A percentile compares a stretch with the other conserved stretches of the same genome.
phyloP scores from a whole-genome alignment of 75 land plant genomes.

The Adiantum capillusveneris region DNA sequence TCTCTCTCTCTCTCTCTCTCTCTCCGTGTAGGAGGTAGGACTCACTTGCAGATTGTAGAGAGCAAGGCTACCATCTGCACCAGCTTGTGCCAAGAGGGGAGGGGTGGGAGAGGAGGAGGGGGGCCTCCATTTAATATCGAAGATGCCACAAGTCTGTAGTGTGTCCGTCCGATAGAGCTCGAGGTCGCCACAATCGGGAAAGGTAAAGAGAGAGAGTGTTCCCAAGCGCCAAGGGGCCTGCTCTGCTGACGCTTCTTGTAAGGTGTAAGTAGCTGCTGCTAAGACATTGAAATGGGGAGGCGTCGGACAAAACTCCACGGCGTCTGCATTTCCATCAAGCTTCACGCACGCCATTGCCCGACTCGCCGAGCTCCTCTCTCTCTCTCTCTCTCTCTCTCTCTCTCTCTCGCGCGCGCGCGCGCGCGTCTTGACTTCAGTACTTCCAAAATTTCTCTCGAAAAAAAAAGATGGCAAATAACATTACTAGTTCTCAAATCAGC shows the following conservation, averaged over 20 bases:
- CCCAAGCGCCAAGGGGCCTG: slow-evolving; percentile 25
- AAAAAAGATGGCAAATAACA: too few relatives aligned
- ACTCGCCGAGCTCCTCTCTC: too few relatives aligned
- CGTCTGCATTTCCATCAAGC: slow-evolving; percentile 91
- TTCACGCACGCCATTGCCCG: slow-evolving; percentile 7
- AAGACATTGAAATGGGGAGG: slow-evolving; percentile 40
- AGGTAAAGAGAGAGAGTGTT: slow-evolving; percentile 21
- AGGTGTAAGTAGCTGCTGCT: slow-evolving; percentile 84
- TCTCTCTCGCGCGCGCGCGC: too few relatives aligned
- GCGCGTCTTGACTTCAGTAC: too few relatives aligned
- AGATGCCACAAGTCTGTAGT: slow-evolving; percentile 63
- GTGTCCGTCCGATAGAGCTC: slow-evolving; percentile 30
- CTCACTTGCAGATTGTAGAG: slow-evolving; percentile 18
- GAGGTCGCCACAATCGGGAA: slow-evolving; percentile 5
- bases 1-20: slow-evolving; percentile 1
- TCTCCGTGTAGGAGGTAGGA: too few relatives aligned
- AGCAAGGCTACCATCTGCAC: slow-evolving; percentile 58
- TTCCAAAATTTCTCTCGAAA: too few relatives aligned
- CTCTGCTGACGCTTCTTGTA: slow-evolving; percentile 55
- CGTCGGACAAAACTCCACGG: slow-evolving; percentile 86
- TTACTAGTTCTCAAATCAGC: too few relatives aligned
- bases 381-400: too few relatives aligned
- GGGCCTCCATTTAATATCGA: slow-evolving; percentile 86
- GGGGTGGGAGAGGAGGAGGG: background rate
- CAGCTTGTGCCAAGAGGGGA: slow-evolving; percentile 76